These are phyloP conservation scores for Phylloporus arenicola DNA, from an alignment of 768 basidiomycete genomes.

Conservation along the genomic window DNA sequence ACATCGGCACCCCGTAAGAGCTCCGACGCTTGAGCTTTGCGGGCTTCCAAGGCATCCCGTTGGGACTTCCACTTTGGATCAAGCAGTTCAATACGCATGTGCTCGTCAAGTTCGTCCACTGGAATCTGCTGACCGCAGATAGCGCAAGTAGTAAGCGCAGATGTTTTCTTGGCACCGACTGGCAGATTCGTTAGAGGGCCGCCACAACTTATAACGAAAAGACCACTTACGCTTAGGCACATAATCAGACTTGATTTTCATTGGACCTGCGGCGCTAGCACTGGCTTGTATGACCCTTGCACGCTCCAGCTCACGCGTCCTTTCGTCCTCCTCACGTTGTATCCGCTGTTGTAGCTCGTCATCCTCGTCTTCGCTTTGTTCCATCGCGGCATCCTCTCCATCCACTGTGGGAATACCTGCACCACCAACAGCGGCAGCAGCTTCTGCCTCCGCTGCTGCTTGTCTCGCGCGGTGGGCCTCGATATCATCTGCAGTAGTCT, in stretches of 20 bases:
- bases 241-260: slow-evolving; percentile 96
- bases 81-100: slow-evolving; percentile 96
- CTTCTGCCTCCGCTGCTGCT: slow-evolving; percentile 81
- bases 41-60: slow-evolving; percentile 80
- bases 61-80: slow-evolving; percentile 99
- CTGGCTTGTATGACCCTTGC: slow-evolving; percentile 79
- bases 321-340: slow-evolving; percentile 64
- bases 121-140: slow-evolving; percentile 97
- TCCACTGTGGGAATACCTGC: slow-evolving; percentile 43
- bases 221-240: slow-evolving; percentile 78
- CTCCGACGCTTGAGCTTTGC: slow-evolving; percentile 85
- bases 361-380: slow-evolving; percentile 85
- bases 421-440: slow-evolving; percentile 70
- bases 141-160: slow-evolving; percentile 78
- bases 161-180: slow-evolving; percentile 63
- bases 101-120: slow-evolving; percentile 92
- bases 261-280: slow-evolving; percentile 69
- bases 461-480: slow-evolving; percentile 77
- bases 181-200: slow-evolving; percentile 5
- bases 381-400: slow-evolving; percentile 59
- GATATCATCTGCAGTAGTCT: slow-evolving; percentile 83
- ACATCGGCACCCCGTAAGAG: slow-evolving; percentile 90
- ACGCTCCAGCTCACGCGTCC: slow-evolving; percentile 63
- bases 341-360: slow-evolving; percentile 54
- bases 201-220: neutral